Conservation (phyloP, 2,329 filamentous ascomycete genomes). For the Colletotrichum musae region DNA sequence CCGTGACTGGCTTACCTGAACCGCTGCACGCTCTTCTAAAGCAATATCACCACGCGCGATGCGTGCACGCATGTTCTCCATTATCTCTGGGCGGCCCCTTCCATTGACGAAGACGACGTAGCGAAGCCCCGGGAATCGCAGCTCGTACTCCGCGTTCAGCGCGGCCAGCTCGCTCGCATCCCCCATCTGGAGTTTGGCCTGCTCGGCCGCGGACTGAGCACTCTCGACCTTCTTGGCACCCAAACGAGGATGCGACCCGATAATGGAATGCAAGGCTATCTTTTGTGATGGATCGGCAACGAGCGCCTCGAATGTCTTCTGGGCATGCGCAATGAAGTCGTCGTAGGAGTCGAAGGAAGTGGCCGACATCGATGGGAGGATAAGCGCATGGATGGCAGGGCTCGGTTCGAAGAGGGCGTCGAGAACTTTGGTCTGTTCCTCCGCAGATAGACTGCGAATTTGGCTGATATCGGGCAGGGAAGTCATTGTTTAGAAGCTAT, state of each 20-base stretch:
- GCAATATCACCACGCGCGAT: conserved; percentile 78
- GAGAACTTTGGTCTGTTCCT: conserved; percentile 71
- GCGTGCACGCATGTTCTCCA: conserved; percentile 84
- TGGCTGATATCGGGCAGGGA: conserved; percentile 70
- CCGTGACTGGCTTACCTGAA: conserved; percentile 71
- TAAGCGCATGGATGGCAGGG: conserved; percentile 78
- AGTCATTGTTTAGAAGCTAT: conserved; percentile 24
- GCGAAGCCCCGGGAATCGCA: conserved; percentile 83
- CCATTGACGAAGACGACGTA: conserved; percentile 97
- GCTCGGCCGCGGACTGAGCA: conserved; percentile 84
- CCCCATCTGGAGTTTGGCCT: conserved; percentile 76
- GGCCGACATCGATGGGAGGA: conserved; percentile 75
- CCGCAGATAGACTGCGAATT: conserved; percentile 69
- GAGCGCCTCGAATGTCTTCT: conserved; percentile 73
- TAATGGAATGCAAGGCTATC: conserved; percentile 76
- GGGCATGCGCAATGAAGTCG: conserved; percentile 77
- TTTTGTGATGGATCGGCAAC: conserved; percentile 63
- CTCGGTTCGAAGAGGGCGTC: conserved; percentile 91
- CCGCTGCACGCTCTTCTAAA: conserved; percentile 79
- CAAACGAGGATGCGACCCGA: conserved; percentile 86
- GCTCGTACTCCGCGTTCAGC: conserved; percentile 85
- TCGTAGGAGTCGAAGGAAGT: conserved; percentile 75
- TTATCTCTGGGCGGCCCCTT: conserved; percentile 78
- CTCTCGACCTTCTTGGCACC: conserved; percentile 88
- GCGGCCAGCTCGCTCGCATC: conserved; percentile 72